Conservation (phyloP, 768 basidiomycete genomes). For the Mycena pura region DNA sequence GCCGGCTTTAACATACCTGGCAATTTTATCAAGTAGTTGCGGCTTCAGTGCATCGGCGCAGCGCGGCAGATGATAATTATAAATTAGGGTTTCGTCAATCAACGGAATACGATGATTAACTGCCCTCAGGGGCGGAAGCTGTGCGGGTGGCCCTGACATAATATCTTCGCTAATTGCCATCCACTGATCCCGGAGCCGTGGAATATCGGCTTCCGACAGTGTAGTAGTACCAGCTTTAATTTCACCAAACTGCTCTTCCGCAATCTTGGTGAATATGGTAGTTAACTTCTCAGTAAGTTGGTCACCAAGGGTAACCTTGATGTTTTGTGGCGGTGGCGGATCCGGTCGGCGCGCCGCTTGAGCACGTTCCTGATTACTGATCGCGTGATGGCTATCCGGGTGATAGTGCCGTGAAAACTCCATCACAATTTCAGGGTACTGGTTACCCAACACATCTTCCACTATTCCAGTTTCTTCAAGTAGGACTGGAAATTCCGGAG, state of each 20-base stretch:
- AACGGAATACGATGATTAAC: constrained; percentile 48
- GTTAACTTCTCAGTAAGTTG: neutral
- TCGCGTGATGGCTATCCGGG: too few relatives aligned
- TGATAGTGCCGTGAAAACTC: neutral
- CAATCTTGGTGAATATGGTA: neutral
- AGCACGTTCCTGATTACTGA: too few relatives aligned
- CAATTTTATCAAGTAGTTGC: constrained; percentile 39
- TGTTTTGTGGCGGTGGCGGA: neutral
- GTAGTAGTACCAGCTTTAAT: neutral
- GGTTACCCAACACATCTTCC: neutral
- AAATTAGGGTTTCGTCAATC: constrained; percentile 39
- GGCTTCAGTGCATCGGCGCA: constrained; percentile 40
- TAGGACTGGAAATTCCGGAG: neutral
- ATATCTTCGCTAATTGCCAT: constrained; percentile 31
- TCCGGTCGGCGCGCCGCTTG: too few relatives aligned
- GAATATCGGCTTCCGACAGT: constrained; percentile 17
- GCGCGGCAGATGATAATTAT: constrained; percentile 37
- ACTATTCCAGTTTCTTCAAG: neutral
- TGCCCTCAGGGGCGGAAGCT: constrained; percentile 40
- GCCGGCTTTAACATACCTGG: constrained; percentile 34
- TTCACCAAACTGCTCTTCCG: neutral
- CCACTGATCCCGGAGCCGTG: constrained; percentile 28
- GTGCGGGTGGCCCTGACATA: constrained; percentile 22
- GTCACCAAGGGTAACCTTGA: neutral
- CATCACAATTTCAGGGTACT: neutral